Conservation (phyloP, 2,329 filamentous ascomycete species). For the Arthroderma sp. region DNA sequence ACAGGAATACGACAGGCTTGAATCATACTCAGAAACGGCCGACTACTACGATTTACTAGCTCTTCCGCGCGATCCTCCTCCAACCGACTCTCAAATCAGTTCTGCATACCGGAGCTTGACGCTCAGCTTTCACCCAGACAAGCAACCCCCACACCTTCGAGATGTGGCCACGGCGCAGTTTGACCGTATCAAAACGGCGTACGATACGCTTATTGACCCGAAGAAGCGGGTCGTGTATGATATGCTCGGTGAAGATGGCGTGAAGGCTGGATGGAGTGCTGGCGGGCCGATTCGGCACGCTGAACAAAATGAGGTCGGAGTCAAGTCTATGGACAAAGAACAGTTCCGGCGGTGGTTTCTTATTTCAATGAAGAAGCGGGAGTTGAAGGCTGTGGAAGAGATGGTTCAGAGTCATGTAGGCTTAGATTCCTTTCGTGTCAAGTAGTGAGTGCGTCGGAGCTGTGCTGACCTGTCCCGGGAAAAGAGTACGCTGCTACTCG, state of each 20-base stretch:
- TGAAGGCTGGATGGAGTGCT: constrained; percentile 25
- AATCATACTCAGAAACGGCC: constrained; percentile 8
- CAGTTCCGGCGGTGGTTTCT: constrained; percentile 31
- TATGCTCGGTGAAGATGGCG: constrained; percentile 28
- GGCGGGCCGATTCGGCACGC: constrained; percentile 23
- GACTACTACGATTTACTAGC: constrained; percentile 33
- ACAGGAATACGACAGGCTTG: constrained; percentile 7
- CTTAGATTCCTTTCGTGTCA: not conserved
- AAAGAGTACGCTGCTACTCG: too few relatives aligned
- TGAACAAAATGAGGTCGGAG: constrained; percentile 22
- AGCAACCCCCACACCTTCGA: constrained; percentile 27
- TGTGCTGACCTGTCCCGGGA: too few relatives aligned
- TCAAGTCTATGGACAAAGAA: constrained; percentile 24
- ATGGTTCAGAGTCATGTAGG: constrained; percentile 27
- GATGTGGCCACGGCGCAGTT: constrained; percentile 27
- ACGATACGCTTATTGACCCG: constrained; percentile 29
- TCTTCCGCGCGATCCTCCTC: constrained; percentile 26
- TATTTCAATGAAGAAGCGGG: constrained; percentile 26
- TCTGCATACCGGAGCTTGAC: constrained; percentile 31
- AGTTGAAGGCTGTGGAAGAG: constrained; percentile 23
- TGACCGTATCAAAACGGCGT: constrained; percentile 26
- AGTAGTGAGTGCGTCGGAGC: not conserved
- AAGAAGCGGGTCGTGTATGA: constrained; percentile 32
- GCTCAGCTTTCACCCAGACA: constrained; percentile 34
- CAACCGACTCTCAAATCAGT: constrained; percentile 29